Evolutionary conservation across 2,329 filamentous ascomycete species (phyloP), one percentile per base, ranked within the genome.

Genomic region (Colletotrichum sublineola): DNA sequence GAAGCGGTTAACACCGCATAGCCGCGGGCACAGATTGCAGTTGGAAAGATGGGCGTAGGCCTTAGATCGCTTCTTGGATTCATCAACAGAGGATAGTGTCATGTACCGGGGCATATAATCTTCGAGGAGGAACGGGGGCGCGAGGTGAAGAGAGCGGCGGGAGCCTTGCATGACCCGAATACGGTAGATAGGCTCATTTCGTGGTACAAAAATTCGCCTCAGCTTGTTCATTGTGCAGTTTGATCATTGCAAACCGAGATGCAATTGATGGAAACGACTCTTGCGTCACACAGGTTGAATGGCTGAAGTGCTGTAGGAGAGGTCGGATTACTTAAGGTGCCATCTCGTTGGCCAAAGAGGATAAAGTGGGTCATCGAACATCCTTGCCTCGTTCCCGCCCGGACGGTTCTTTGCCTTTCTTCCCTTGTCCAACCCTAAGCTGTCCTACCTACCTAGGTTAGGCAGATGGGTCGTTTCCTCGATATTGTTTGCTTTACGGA

Each of bases 1-100:
- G 77, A 91, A 94, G n/a, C 94, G 90, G 80, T 97, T 95, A 44
- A 96, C 92, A 65, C 91, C 90, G 80, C 94, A 96, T 57, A 90
- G 83, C 15, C 93, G 87, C 2, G 94, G 94, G 76, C 94, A 97
- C 9, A 97, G 86, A 77, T 96, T 97, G 82, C 93, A 97, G 68
- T 94, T 90, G 15, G 88, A 84, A 38, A 97, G 84, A 79, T 97
- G 93, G 1, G 90, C 89, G 77, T 95, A 94, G 1, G 94, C 93
- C 29, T 84, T 83, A 1, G 91, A 92, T 14, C 93, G 89, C 80
- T 97, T 97, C 82, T 90, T 91, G 1, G 93, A 87, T 5, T 89
- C 91, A 65, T 95, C 91, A 3, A 88, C 80, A 1, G 92, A 89
- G 2, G 90, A 90, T 15, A 96, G 85, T 5, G 89, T 85, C 76